These are phyloP conservation scores for Panicum hallii DNA, from an alignment of 202 grass and related monocot genomes.

Conservation along the genomic window DNA sequence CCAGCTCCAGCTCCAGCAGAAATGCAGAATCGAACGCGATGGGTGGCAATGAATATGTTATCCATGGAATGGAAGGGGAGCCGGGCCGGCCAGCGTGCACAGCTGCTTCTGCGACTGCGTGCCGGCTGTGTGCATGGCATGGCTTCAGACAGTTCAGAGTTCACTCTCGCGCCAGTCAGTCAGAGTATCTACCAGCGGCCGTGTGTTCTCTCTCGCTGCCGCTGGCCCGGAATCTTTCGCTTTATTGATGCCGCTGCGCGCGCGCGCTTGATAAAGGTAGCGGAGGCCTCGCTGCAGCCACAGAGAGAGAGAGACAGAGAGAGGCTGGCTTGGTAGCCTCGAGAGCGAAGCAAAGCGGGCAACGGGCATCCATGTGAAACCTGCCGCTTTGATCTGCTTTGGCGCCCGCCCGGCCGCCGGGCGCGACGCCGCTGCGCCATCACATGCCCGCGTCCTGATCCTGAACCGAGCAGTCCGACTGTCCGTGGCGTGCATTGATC, in stretches of 20 bases:
- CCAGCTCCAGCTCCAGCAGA: too few relatives aligned
- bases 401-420: too few relatives aligned
- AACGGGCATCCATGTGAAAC: background rate
- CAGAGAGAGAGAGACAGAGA: too few relatives aligned
- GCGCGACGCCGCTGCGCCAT: too few relatives aligned
- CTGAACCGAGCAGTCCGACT: too few relatives aligned
- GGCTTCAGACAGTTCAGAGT: background rate
- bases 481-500: too few relatives aligned
- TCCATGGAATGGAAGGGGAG: too few relatives aligned
- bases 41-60: too few relatives aligned
- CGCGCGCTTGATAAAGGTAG: background rate
- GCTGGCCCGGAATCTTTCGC: slow-evolving; percentile 49
- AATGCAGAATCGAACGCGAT: too few relatives aligned
- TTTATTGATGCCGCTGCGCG: slow-evolving; percentile 44
- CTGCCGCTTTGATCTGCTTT: slow-evolving; percentile 9
- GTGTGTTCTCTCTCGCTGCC: background rate
- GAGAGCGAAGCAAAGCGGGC: slow-evolving; percentile 31
- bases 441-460: too few relatives aligned
- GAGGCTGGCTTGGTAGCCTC: slow-evolving; percentile 10
- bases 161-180: background rate
- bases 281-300: too few relatives aligned
- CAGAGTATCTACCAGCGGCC: background rate
- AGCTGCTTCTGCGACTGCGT: background rate
- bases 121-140: background rate
- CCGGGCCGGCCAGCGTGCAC: too few relatives aligned